phyloP scores from a whole-genome alignment of 2,329 filamentous ascomycete species.

The Beauveria australis region DNA sequence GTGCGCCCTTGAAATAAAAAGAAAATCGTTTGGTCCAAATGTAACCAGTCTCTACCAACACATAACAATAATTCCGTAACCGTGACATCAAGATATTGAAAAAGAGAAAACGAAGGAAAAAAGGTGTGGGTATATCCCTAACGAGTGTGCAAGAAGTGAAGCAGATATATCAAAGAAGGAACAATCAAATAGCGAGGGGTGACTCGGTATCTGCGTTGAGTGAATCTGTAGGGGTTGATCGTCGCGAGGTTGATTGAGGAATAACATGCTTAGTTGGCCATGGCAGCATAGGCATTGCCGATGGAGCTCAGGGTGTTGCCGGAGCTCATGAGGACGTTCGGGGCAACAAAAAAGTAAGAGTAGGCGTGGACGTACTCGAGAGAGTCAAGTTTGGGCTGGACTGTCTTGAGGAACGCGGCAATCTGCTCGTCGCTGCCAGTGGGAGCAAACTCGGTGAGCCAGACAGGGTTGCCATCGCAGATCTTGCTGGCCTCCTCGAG shows the following conservation, averaged over 20 bases:
- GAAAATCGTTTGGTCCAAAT: conserved; percentile 5
- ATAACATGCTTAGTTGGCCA: conserved; percentile 14
- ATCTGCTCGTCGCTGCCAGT: conserved; percentile 35
- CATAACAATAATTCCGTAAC: conserved; percentile 5
- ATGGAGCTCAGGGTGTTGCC: conserved; percentile 32
- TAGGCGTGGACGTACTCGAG: conserved; percentile 46
- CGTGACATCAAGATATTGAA: conserved; percentile 12
- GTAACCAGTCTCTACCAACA: conserved; percentile 5
- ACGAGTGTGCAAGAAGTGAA: conserved; percentile 31
- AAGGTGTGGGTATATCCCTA: conserved; percentile 23
- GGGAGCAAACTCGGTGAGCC: conserved; percentile 58
- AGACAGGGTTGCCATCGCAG: conserved; percentile 45
- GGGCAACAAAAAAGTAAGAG: conserved; percentile 47
- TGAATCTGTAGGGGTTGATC: conserved; percentile 2
- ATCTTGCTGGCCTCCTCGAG: conserved; percentile 36
- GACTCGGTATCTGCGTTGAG: conserved; percentile 4
- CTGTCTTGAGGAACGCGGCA: conserved; percentile 39
- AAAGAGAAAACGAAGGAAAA: conserved; percentile 16
- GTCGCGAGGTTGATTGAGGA: conserved; percentile 13
- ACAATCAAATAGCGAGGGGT: neutral
- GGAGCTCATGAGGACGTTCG: conserved; percentile 34
- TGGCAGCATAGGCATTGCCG: conserved; percentile 42
- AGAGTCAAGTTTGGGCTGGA: conserved; percentile 40
- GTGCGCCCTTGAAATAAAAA: conserved; percentile 5
- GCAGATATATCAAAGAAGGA: conserved; percentile 5